These are phyloP conservation scores for Solanum hybrid DNA, from an alignment of 305 asterid species.

Conservation along the genomic window DNA sequence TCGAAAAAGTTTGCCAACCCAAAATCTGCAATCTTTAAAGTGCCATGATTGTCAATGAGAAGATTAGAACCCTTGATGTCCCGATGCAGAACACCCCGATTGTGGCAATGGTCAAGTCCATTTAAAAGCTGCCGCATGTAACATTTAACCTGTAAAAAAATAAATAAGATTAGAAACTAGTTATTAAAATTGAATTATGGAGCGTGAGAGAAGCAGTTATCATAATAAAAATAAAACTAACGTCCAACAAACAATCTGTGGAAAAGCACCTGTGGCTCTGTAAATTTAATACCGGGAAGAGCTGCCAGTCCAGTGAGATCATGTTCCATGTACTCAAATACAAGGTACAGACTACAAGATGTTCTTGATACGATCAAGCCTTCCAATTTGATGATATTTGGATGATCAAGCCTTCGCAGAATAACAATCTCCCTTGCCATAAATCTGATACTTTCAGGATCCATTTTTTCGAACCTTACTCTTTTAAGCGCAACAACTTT, in stretches of 20 bases:
- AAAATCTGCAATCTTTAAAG: slow-evolving; percentile 18
- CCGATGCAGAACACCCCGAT: slow-evolving; percentile 16
- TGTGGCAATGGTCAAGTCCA: slow-evolving; percentile 20
- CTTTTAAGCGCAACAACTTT: slow-evolving; percentile 22
- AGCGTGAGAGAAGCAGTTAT: too few relatives aligned
- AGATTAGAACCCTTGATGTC: slow-evolving; percentile 22
- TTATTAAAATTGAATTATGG: neutral
- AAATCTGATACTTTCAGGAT: slow-evolving; percentile 16
- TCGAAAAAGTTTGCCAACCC: slow-evolving; percentile 13
- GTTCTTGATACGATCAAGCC: slow-evolving; percentile 10
- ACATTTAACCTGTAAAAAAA: slow-evolving; percentile 13
- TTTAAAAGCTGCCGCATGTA: slow-evolving; percentile 14
- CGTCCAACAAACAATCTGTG: neutral
- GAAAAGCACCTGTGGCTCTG: slow-evolving; percentile 23
- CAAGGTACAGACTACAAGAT: slow-evolving; percentile 15
- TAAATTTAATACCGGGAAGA: slow-evolving; percentile 13
- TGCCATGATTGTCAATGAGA: slow-evolving; percentile 11
- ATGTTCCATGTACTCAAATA: slow-evolving; percentile 24
- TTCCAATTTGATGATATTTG: slow-evolving; percentile 19
- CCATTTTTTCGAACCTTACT: slow-evolving; percentile 13
- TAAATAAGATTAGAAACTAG: too few relatives aligned
- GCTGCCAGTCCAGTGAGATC: slow-evolving; percentile 23
- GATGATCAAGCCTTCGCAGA: slow-evolving; percentile 19
- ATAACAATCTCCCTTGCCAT: slow-evolving; percentile 26
- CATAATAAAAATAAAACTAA: neutral